Base-by-base conservation (phyloP, 345 rosid genomes). In the Clausena lansium region DNA sequence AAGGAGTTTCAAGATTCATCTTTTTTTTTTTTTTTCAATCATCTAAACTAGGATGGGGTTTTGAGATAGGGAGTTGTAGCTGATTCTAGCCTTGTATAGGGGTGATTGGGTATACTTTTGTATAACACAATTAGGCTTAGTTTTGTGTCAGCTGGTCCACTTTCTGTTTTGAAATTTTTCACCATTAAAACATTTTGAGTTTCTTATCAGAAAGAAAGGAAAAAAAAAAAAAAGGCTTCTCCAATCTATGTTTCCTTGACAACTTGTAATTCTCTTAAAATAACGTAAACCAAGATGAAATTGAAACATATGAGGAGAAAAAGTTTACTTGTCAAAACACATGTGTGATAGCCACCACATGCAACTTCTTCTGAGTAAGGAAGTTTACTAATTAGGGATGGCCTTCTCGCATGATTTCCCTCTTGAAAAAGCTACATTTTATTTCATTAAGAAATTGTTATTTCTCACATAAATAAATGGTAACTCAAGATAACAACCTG, bases 321-420 rank as follows among this genome's bases (percentile, higher is more conserved):
- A 54, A 71, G 47, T 38, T 87, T 92, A 95, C 99, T 84, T 77
- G 99, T 90, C 74, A 95, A 80, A 64, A 87, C 88, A 81, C 98
- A 93, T 36, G 92, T 91, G 85, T 95, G 99, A 82, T 95, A 93
- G 75, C 99, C 97, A 85, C 99, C 99, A 36, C 98, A 91, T 75
- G 93, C 92, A 85, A 95, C 88, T 79, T 89, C 97, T 83, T 81
- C 87, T 68, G 96, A 91, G 72, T 77, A 83, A 35, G 96, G 96
- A 65, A 92, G 82, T 73, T 87, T 78, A 67, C 71, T 82, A 73
- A 91, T 82, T 83, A 87, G 72, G 65, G 93, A 88, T 20, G 92
- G 95, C 47, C 85, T 87, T 71, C 88, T 85, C 54, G 86, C 86
- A 86, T 81, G 81, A 41, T 84, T 88, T 72, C 69, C 86, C 74